These are phyloP conservation scores for Rhizopogon rudus DNA, from an alignment of 768 basidiomycete species.

Conservation along the genomic window DNA sequence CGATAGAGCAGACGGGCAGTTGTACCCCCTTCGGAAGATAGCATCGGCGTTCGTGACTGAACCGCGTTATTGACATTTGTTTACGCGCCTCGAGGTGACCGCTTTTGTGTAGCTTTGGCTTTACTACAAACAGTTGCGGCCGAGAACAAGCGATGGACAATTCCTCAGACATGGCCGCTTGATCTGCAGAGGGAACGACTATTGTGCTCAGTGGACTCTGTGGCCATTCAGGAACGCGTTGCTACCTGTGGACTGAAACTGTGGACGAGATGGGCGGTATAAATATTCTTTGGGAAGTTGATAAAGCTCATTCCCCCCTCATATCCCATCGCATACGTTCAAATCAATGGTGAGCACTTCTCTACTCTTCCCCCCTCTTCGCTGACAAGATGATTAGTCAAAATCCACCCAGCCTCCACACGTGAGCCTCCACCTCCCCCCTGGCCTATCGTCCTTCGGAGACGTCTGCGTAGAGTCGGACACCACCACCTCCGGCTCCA, in stretches of 20 bases:
- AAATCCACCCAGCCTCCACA: not conserved
- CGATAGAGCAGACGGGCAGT: constrained; percentile 61
- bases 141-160: too few species aligned
- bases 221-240: not conserved
- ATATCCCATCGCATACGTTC: too few species aligned
- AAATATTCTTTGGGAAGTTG: not conserved
- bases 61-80: not conserved
- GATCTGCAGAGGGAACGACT: not conserved
- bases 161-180: not conserved
- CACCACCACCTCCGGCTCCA: not conserved
- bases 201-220: not conserved
- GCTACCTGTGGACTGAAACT: too few species aligned
- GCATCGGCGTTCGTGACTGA: not conserved
- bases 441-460: not conserved
- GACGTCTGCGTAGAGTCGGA: not conserved
- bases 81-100: not conserved
- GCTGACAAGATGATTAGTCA: not conserved
- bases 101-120: not conserved
- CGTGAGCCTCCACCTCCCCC: not conserved
- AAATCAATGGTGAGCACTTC: not conserved
- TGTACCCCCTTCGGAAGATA: constrained; percentile 14
- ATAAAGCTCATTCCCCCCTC: too few species aligned
- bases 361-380: not conserved
- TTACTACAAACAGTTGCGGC: too few species aligned
- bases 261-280: not conserved